Percentiles rank a stretch among this genome's conserved stretches.
Evolutionary conservation across 2,329 filamentous ascomycete genomes (phyloP).

Genomic region (Mollisia scopiformis): DNA sequence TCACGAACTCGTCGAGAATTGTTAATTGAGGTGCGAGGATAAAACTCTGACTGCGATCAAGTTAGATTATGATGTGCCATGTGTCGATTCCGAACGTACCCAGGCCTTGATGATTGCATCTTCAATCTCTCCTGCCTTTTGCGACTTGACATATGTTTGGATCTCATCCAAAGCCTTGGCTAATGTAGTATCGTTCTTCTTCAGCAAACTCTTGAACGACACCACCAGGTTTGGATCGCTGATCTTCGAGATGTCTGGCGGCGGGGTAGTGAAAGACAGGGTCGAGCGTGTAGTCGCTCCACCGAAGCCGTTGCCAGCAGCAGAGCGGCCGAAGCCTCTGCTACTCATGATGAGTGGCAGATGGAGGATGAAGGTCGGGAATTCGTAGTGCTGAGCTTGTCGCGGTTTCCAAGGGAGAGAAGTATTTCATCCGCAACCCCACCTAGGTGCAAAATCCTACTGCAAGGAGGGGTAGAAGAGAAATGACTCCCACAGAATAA

Average conservation of each 20-base stretch:
- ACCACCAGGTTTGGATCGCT: slow-evolving; percentile 83
- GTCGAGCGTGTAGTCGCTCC: slow-evolving; percentile 46
- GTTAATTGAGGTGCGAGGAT: slow-evolving; percentile 89
- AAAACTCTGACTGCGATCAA: slow-evolving; percentile 70
- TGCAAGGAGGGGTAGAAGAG: neutral
- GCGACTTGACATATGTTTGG: slow-evolving; percentile 61
- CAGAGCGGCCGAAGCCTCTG: slow-evolving; percentile 35
- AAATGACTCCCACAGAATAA: neutral
- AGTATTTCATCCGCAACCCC: neutral
- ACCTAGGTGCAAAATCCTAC: neutral
- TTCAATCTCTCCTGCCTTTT: slow-evolving; percentile 66
- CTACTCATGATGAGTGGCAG: slow-evolving; percentile 34
- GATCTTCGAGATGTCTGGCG: slow-evolving; percentile 77
- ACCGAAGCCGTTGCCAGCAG: slow-evolving; percentile 26
- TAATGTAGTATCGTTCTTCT: slow-evolving; percentile 93
- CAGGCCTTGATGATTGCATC: slow-evolving; percentile 86
- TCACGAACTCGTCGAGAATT: slow-evolving; percentile 86
- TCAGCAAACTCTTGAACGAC: slow-evolving; percentile 88
- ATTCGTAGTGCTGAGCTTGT: neutral
- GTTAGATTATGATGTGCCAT: neutral
- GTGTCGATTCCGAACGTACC: slow-evolving; percentile 55
- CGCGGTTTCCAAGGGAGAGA: neutral
- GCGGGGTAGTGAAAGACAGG: slow-evolving; percentile 86
- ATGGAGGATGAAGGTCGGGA: neutral
- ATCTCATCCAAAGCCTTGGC: slow-evolving; percentile 89